Percentiles rank a stretch among this genome's conserved stretches.
phyloP scores from a whole-genome alignment of 208 protist species.

The Acanthamoeba healyi region DNA sequence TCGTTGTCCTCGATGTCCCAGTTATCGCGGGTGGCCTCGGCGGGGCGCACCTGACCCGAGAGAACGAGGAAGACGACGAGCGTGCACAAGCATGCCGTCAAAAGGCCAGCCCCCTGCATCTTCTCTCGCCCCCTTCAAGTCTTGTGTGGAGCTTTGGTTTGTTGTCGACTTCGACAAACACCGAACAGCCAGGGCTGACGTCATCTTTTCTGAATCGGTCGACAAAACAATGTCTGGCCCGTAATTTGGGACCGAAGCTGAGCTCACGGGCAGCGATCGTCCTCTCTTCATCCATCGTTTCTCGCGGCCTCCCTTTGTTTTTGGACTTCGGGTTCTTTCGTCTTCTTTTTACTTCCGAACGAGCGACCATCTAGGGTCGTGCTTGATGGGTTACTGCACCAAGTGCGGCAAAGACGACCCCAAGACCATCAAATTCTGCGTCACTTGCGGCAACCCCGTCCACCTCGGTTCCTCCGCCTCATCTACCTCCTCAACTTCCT shows the following conservation, averaged over 20 bases:
- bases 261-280: no score
- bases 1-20: neutral
- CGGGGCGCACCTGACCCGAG: neutral
- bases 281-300: no score
- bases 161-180: neutral
- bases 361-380: neutral
- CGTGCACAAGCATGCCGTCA: neutral
- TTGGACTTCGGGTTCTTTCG: no score
- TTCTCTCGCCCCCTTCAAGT: neutral
- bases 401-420: slow-evolving; percentile 33
- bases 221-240: no score
- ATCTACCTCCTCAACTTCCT: neutral
- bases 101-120: neutral
- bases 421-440: slow-evolving; percentile 22
- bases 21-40: neutral
- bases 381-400: slow-evolving; percentile 47
- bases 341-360: neutral
- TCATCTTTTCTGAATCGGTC: no score
- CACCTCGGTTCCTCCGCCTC: neutral
- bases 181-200: no score
- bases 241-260: no score
- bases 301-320: no score
- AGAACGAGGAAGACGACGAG: neutral
- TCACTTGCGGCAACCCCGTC: slow-evolving; percentile 8
- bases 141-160: no score